Percentiles rank a stretch among this genome's conserved stretches.
phyloP scores from a whole-genome alignment of 495 filamentous ascomycete species.

The Tuber borchii region DNA sequence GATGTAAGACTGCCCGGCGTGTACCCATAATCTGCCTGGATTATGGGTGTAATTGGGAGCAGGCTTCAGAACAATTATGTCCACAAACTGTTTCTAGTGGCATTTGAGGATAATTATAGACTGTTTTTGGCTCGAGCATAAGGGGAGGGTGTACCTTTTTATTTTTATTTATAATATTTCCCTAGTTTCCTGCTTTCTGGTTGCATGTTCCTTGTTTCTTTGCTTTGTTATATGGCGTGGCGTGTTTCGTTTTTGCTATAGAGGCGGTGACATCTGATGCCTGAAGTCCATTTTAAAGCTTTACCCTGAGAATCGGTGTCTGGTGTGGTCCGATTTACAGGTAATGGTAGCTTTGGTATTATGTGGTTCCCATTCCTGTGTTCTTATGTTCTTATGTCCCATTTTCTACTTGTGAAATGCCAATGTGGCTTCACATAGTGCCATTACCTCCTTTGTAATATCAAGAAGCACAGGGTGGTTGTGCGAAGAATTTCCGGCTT shows the following conservation, averaged over 20 bases:
- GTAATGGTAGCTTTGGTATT: slow-evolving; percentile 35
- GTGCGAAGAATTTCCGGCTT: not conserved
- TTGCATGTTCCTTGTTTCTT: not conserved
- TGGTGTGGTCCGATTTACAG: slow-evolving; percentile 29
- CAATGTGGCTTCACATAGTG: slow-evolving; percentile 19
- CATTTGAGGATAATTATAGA: not conserved
- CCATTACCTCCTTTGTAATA: slow-evolving; percentile 38
- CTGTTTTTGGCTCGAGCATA: not conserved
- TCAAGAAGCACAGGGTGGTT: slow-evolving; percentile 21
- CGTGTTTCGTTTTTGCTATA: not conserved
- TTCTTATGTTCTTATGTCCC: slow-evolving; percentile 11
- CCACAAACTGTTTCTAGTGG: not conserved
- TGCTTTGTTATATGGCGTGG: not conserved
- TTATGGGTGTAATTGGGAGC: not conserved
- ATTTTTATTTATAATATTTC: not conserved
- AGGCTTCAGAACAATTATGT: not conserved
- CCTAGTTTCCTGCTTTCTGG: not conserved
- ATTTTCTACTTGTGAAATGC: slow-evolving; percentile 6
- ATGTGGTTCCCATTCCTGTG: slow-evolving; percentile 22
- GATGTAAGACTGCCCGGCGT: not conserved
- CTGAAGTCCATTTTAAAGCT: not conserved
- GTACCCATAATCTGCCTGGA: not conserved
- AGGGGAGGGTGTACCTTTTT: not conserved
- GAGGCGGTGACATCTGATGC: not conserved
- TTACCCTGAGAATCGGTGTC: slow-evolving; percentile 27